Percentiles rank a stretch among this genome's conserved stretches.
Conservation (phyloP, 2,329 filamentous ascomycete genomes). For the Alternaria brassicae region DNA sequence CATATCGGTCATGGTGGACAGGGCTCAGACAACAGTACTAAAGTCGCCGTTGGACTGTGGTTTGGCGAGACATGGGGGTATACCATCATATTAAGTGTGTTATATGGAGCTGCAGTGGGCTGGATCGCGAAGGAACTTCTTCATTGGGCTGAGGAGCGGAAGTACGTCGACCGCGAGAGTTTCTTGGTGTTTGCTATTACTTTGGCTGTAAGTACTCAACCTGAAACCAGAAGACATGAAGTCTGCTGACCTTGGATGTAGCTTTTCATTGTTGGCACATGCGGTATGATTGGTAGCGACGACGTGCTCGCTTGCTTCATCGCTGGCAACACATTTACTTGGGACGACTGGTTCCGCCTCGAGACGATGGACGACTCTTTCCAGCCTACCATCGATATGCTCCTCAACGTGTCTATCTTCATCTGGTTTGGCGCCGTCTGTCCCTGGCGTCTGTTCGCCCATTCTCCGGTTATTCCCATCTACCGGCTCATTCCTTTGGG, state of each 20-base stretch:
- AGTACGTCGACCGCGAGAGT: conserved; percentile 84
- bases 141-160: conserved; percentile 81
- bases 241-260: conserved; percentile 29
- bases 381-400: conserved; percentile 94
- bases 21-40: conserved; percentile 59
- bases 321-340: conserved; percentile 88
- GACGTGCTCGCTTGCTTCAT: conserved; percentile 93
- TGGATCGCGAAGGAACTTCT: conserved; percentile 83
- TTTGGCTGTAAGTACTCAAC: conserved; percentile 66
- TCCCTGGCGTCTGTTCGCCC: conserved; percentile 76
- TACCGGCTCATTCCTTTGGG: conserved; percentile 76
- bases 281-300: conserved; percentile 85
- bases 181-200: conserved; percentile 88
- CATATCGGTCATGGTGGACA: conserved; percentile 68
- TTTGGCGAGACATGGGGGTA: conserved; percentile 88
- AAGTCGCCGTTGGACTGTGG: conserved; percentile 77
- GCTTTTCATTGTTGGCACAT: conserved; percentile 86
- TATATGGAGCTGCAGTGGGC: conserved; percentile 79
- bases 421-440: conserved; percentile 78
- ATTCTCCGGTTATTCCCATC: conserved; percentile 74
- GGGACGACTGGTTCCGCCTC: conserved; percentile 92
- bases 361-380: conserved; percentile 89
- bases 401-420: conserved; percentile 87
- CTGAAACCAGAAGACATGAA: background rate
- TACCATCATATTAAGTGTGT: conserved; percentile 76